Base-by-base conservation (phyloP, 2,329 filamentous ascomycete species). In the Geoglossum cookeanum region DNA sequence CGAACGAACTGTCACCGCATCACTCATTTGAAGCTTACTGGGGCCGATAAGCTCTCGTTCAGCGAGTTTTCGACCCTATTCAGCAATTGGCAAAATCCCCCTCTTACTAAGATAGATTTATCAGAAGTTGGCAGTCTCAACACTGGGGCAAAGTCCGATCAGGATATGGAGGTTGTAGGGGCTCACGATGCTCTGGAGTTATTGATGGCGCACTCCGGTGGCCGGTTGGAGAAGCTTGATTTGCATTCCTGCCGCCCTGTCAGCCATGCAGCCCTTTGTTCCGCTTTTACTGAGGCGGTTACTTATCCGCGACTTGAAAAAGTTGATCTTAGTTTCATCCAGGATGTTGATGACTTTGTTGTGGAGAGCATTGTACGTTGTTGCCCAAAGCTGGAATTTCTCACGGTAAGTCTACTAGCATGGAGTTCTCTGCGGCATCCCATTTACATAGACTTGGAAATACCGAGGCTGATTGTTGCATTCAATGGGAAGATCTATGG, bases 201-300 rank as follows among this genome's bases (percentile, higher is more conserved):
- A 0, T 70, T 96, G 48, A 95, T 96, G 87, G 71, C 73, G 0
- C 91, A 96, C 66, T 95, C 89, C 0, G 86, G 87, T 3, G 66
- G 70, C 1, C 74, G 70, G 9, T 69, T 97, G 1, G 75, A 76
- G 59, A 72, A 77, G 45, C 73, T 97, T 37, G 86, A 94, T 65
- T 74, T 96, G n/a, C 79, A 87, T 13, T 86, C 84, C 0, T 94
- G 88, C 65, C 83, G 91, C 2, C 85, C 95, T 67, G 90, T 97
- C 61, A 77, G 80, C 1, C 74, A 77, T 37, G 71, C 78, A 15
- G 81, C 86, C 0, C 89, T 95, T 59, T 80, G 87, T 60, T 76
- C 83, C 8, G 83, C 85, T 0, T 96, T 97, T 64, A 70, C 73
- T 4, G 69, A 71, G 7, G 75, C 74, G 29, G 78, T 76, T 49